phyloP scores from a whole-genome alignment of 345 rosid genomes.

The Pistacia integerrima region DNA sequence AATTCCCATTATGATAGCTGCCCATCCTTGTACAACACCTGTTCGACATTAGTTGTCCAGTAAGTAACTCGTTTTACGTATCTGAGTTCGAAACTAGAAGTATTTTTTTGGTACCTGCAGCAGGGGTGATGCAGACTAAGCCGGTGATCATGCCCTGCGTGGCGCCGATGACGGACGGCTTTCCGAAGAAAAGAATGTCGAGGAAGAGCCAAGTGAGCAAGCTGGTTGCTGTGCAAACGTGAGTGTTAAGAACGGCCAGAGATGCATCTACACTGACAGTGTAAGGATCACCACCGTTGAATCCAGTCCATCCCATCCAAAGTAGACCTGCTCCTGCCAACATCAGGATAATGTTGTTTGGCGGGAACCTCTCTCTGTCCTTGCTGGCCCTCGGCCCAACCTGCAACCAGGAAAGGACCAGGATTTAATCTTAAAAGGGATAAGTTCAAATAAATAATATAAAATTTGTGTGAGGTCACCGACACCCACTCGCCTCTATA shows the following conservation, averaged over 20 bases:
- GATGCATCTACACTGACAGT: constrained; percentile 51
- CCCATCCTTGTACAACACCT: constrained; percentile 83
- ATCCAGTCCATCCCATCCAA: constrained; percentile 82
- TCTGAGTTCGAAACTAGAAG: too few relatives aligned
- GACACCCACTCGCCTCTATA: too few relatives aligned
- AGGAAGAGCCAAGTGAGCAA: constrained; percentile 70
- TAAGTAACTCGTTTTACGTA: too few relatives aligned
- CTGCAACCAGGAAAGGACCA: constrained; percentile 17
- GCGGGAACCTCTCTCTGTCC: constrained; percentile 71
- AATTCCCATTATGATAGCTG: constrained; percentile 62
- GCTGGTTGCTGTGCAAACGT: constrained; percentile 72
- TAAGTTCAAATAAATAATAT: too few relatives aligned
- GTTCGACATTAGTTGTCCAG: not conserved
- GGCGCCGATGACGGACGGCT: constrained; percentile 67
- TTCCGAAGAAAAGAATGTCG: constrained; percentile 65
- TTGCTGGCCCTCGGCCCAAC: constrained; percentile 66
- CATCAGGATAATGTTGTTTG: constrained; percentile 66
- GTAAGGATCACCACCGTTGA: constrained; percentile 75
- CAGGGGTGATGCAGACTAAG: constrained; percentile 61
- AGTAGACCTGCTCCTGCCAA: constrained; percentile 68
- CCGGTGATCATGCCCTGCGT: constrained; percentile 73
- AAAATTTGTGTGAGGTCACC: too few relatives aligned
- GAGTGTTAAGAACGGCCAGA: constrained; percentile 72
- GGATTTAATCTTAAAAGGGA: too few relatives aligned
- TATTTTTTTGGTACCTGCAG: constrained; percentile 41